Evolutionary conservation across 306 rosid species (phyloP).

Genomic region (Leucaena leucocephala): DNA sequence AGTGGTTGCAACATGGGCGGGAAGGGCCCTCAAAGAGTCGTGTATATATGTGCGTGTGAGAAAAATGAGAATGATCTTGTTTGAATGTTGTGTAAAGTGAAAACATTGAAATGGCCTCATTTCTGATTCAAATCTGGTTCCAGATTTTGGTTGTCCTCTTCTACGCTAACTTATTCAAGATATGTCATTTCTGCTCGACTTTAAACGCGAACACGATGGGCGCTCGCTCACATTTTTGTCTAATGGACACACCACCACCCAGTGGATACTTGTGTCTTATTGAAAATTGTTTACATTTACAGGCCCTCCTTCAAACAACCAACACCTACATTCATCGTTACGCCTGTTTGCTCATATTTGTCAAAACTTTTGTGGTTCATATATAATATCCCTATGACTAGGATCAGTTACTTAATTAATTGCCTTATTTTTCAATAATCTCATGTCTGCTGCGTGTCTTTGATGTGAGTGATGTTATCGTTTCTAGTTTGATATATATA

Average conservation of each 20-base stretch:
- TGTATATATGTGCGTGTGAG: no score
- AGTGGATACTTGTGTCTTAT: no score
- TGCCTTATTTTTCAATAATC: not conserved
- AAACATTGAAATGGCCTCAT: conserved; percentile 4
- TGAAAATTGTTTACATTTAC: not conserved
- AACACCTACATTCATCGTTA: not conserved
- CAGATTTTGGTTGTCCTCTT: not conserved
- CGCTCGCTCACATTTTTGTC: not conserved
- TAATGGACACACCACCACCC: not conserved
- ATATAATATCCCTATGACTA: not conserved
- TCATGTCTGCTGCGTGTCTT: no score
- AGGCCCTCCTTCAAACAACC: not conserved
- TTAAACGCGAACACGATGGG: not conserved
- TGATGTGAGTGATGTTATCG: no score
- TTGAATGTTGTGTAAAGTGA: not conserved
- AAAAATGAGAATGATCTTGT: not conserved
- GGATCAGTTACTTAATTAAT: not conserved
- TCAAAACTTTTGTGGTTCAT: conserved; percentile 1
- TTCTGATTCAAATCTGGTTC: not conserved
- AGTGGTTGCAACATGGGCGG: not conserved
- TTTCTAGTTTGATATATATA: no score
- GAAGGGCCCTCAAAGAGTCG: not conserved
- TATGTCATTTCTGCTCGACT: not conserved
- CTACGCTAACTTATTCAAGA: not conserved
- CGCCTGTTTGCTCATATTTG: not conserved